Conservation (phyloP, 805 yeast genomes). For the Monosporozyma aquatica region DNA sequence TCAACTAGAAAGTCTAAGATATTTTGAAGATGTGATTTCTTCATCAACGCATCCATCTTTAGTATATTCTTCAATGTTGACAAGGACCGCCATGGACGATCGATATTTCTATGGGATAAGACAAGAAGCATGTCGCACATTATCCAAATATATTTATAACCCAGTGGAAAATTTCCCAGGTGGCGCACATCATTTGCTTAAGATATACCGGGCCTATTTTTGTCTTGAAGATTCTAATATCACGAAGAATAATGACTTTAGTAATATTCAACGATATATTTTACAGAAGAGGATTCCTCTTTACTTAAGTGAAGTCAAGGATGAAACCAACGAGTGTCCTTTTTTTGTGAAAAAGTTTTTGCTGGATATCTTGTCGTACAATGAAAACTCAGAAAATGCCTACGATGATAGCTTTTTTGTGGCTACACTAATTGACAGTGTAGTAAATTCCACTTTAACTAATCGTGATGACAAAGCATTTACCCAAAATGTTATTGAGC, state of each 20-base stretch:
- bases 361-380: slow-evolving; percentile 65
- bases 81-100: slow-evolving; percentile 73
- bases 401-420: slow-evolving; percentile 68
- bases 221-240: slow-evolving; percentile 61
- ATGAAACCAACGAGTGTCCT: slow-evolving; percentile 56
- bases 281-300: slow-evolving; percentile 60
- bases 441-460: slow-evolving; percentile 35
- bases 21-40: slow-evolving; percentile 45
- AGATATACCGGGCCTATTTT: slow-evolving; percentile 56
- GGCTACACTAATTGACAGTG: slow-evolving; percentile 44
- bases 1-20: slow-evolving; percentile 72
- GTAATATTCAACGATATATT: slow-evolving; percentile 57
- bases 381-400: slow-evolving; percentile 73
- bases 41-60: slow-evolving; percentile 43
- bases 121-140: slow-evolving; percentile 73
- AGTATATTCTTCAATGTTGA: slow-evolving; percentile 64
- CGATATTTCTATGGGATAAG: slow-evolving; percentile 87
- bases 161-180: slow-evolving; percentile 20
- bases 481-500: slow-evolving; percentile 45
- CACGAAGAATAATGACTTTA: slow-evolving; percentile 77
- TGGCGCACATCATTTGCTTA: slow-evolving; percentile 65
- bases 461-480: slow-evolving; percentile 33
- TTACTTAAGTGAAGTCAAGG: slow-evolving; percentile 51
- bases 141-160: slow-evolving; percentile 55
- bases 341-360: slow-evolving; percentile 50